A percentile compares a stretch with the other conserved stretches of the same genome.
Evolutionary conservation across 192 early-diverging fungal species (phyloP).

Genomic region (Piromyces finnis): DNA sequence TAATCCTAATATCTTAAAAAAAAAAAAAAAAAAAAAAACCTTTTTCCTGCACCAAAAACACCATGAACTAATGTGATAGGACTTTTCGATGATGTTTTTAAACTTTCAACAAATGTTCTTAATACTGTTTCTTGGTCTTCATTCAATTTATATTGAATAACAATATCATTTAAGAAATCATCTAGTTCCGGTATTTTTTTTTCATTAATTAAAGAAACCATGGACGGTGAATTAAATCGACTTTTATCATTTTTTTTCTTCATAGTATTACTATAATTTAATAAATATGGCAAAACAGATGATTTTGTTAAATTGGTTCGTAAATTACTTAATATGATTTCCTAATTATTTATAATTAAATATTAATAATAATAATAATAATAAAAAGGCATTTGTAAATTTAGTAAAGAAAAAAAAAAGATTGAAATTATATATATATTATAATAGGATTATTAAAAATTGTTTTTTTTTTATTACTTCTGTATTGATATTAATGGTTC

Average conservation of each 20-base stretch:
- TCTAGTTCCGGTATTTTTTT: not conserved
- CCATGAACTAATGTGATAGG: not conserved
- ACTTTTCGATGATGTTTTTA: not conserved
- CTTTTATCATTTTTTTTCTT: not conserved
- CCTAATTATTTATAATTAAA: too few species aligned
- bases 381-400: too few species aligned
- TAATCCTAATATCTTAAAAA: too few species aligned
- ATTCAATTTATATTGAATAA: not conserved
- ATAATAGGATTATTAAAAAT: too few species aligned
- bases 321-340: not conserved
- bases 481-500: not conserved
- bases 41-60: not conserved
- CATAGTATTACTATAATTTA: not conserved
- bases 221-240: not conserved
- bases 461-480: not conserved
- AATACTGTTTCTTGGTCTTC: not conserved
- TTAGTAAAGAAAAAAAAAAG: too few species aligned
- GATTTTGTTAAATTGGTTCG: not conserved
- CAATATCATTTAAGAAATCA: not conserved
- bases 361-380: too few species aligned
- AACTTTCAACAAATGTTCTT: not conserved
- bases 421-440: too few species aligned
- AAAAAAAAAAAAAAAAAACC: too few species aligned
- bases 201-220: not conserved
- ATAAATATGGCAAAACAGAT: not conserved